Conservation (phyloP, 2,329 filamentous ascomycete genomes). For the Trichothecium roseum region DNA sequence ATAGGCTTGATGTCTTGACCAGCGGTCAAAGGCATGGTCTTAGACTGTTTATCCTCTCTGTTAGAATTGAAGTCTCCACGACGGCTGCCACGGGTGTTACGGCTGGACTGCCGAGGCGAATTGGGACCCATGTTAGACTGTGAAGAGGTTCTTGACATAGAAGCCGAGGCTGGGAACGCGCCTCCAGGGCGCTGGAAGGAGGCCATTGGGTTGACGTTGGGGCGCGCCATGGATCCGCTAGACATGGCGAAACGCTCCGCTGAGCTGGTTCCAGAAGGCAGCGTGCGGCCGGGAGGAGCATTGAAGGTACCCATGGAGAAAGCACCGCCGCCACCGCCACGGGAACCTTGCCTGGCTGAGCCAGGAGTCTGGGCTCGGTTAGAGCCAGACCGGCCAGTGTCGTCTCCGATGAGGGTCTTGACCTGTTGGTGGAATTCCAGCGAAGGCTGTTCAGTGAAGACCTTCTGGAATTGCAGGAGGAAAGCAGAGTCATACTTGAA, state of each 20-base stretch:
- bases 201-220: slow-evolving; percentile 27
- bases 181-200: slow-evolving; percentile 37
- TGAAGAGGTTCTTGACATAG: slow-evolving; percentile 58
- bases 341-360: slow-evolving; percentile 38
- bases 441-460: slow-evolving; percentile 95
- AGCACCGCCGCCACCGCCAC: slow-evolving; percentile 37
- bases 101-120: slow-evolving; percentile 61
- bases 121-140: slow-evolving; percentile 50
- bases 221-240: slow-evolving; percentile 37
- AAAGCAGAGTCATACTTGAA: slow-evolving; percentile 96
- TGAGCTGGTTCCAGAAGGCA: slow-evolving; percentile 70
- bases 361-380: slow-evolving; percentile 42
- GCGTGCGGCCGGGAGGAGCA: slow-evolving; percentile 31
- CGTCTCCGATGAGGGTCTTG: slow-evolving; percentile 77
- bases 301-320: slow-evolving; percentile 58
- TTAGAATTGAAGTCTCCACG: slow-evolving; percentile 39
- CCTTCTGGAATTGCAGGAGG: slow-evolving; percentile 88
- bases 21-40: slow-evolving; percentile 85
- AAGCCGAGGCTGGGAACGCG: slow-evolving; percentile 49
- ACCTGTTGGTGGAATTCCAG: slow-evolving; percentile 87
- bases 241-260: slow-evolving; percentile 63
- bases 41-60: slow-evolving; percentile 62
- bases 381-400: slow-evolving; percentile 51
- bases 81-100: slow-evolving; percentile 54
- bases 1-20: slow-evolving; percentile 76